Percentiles rank a stretch among this genome's conserved stretches.
Conservation (phyloP, 345 rosid genomes). For the Erodium maritimum region DNA sequence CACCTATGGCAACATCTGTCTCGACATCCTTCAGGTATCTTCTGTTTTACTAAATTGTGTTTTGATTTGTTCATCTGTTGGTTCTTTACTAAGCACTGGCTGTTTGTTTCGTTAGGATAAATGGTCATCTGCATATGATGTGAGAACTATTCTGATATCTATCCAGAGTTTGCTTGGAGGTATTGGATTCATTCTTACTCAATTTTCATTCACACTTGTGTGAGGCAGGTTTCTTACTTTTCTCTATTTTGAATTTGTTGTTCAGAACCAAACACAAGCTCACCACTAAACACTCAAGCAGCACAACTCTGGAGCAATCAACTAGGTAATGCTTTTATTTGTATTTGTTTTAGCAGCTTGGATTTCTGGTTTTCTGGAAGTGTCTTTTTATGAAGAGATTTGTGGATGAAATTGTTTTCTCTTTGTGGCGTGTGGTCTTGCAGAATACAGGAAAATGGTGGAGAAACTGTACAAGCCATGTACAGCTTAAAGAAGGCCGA, state of each 20-base stretch:
- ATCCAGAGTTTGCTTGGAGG: conserved; percentile 97
- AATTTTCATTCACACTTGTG: not conserved
- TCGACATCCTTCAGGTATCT: conserved; percentile 92
- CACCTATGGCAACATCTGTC: conserved; percentile 74
- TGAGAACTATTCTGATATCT: conserved; percentile 67
- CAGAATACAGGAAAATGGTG: conserved; percentile 57
- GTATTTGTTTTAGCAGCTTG: too few species aligned
- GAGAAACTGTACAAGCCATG: conserved; percentile 47
- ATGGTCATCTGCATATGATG: conserved; percentile 99
- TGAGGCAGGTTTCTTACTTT: not conserved
- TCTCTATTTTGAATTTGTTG: not conserved
- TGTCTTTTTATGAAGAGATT: not conserved
- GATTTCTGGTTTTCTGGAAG: not conserved
- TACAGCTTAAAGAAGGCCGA: conserved; percentile 3
- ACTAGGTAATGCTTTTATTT: conserved; percentile 34
- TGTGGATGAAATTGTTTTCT: not conserved
- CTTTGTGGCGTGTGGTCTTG: conserved; percentile 6
- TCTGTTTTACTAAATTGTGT: too few species aligned
- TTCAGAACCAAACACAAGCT: conserved; percentile 79
- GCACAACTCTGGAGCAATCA: conserved; percentile 93
- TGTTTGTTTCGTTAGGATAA: conserved; percentile 39
- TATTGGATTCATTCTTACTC: conserved; percentile 8
- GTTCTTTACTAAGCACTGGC: not conserved
- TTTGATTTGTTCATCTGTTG: too few species aligned
- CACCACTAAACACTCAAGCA: conserved; percentile 89